Conservation (phyloP, 345 rosid species). For the Populus deltoides region DNA sequence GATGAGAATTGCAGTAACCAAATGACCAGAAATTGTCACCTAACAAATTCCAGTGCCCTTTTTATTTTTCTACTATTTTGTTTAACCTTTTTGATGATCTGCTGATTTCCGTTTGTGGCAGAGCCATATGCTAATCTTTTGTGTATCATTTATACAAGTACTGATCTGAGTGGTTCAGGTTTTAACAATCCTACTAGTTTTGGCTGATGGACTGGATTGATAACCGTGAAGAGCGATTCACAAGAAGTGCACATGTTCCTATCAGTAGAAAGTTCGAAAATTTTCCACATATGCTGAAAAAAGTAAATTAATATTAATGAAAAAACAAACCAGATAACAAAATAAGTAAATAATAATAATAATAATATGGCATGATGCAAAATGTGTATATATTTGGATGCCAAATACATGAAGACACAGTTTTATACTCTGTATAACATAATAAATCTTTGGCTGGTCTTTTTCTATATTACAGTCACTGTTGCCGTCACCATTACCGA, state of each 20-base stretch:
- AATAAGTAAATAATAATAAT: background rate
- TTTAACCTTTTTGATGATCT: background rate
- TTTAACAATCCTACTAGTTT: background rate
- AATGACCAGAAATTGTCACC: background rate
- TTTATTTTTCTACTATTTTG: background rate
- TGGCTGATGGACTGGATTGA: background rate
- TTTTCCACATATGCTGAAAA: background rate
- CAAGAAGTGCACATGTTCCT: background rate
- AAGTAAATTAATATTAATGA: background rate
- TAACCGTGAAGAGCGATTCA: background rate
- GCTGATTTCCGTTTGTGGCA: no score
- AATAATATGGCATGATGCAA: background rate
- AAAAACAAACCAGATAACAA: background rate
- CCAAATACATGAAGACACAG: background rate
- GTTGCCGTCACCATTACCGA: background rate
- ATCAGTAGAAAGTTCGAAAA: background rate
- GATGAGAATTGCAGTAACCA: background rate
- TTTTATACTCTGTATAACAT: background rate
- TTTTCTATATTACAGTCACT: background rate
- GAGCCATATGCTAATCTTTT: background rate
- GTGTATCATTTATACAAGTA: background rate
- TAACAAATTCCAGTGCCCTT: background rate
- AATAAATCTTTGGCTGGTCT: background rate
- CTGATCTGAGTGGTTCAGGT: background rate
- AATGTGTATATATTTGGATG: background rate